These are phyloP conservation scores for Aspergillus latus DNA, from an alignment of 2,329 filamentous ascomycete species.

Conservation along the genomic window DNA sequence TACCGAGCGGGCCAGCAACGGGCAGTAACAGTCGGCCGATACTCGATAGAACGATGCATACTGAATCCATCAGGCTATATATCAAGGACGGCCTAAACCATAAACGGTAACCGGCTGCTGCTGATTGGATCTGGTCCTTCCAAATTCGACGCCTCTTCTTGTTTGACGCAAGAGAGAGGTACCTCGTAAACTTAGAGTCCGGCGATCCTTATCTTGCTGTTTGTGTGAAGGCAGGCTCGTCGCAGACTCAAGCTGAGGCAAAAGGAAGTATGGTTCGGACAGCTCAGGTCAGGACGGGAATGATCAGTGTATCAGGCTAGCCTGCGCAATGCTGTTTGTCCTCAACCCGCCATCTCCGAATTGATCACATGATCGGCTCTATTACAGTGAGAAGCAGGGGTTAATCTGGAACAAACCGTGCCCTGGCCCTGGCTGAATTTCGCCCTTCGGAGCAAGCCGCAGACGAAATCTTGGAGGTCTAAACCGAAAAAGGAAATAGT, in stretches of 20 bases:
- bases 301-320: background rate
- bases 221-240: background rate
- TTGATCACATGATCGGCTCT: background rate
- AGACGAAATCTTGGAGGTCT: background rate
- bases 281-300: background rate
- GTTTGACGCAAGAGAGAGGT: background rate
- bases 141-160: background rate
- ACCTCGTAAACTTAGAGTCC: background rate
- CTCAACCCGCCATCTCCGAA: background rate
- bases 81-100: background rate
- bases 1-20: background rate
- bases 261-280: background rate
- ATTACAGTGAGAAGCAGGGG: background rate
- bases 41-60: background rate
- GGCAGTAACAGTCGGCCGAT: background rate
- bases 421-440: background rate
- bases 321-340: background rate
- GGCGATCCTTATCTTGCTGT: background rate
- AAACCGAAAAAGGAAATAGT: conserved; percentile 1
- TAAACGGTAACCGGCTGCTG: background rate
- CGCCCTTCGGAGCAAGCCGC: background rate
- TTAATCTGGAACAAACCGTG: background rate
- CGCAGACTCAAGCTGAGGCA: background rate
- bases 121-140: background rate
- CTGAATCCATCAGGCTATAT: background rate